Evolutionary conservation across 345 rosid genomes (phyloP).

Genomic region (Erysimum cheiranthoides): DNA sequence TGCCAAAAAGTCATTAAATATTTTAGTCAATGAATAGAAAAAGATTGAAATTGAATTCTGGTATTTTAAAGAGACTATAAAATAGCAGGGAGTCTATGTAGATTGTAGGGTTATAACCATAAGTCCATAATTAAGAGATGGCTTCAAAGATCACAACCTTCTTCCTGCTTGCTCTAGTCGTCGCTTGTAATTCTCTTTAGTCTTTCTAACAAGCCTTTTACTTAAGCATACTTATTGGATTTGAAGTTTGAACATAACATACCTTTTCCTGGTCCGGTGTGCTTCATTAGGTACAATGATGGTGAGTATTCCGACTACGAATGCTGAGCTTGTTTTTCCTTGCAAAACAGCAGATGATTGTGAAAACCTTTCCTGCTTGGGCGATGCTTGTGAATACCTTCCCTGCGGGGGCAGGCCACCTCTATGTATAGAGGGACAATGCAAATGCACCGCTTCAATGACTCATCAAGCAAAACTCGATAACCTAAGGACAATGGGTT

Average conservation of each 20-base stretch:
- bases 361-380: not conserved
- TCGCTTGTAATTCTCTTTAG: constrained; percentile 32
- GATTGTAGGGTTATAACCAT: not conserved
- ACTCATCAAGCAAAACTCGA: not conserved
- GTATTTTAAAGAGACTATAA: constrained; percentile 14
- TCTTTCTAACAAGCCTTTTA: not conserved
- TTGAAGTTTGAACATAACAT: not conserved
- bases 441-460: constrained; percentile 5
- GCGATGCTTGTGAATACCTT: not conserved
- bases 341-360: constrained; percentile 26
- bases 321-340: constrained; percentile 9
- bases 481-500: not conserved
- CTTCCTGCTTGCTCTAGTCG: not conserved
- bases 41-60: not conserved
- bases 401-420: constrained; percentile 1
- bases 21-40: not conserved
- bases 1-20: not conserved
- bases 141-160: constrained; percentile 22
- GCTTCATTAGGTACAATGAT: constrained; percentile 11
- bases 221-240: not conserved
- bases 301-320: constrained; percentile 1
- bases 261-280: not conserved
- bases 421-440: constrained; percentile 1
- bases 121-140: constrained; percentile 18
- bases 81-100: not conserved